A percentile compares a stretch with the other conserved stretches of the same genome.
These are phyloP conservation scores for Boletus edulis DNA, from an alignment of 768 basidiomycete species.

Conservation along the genomic window DNA sequence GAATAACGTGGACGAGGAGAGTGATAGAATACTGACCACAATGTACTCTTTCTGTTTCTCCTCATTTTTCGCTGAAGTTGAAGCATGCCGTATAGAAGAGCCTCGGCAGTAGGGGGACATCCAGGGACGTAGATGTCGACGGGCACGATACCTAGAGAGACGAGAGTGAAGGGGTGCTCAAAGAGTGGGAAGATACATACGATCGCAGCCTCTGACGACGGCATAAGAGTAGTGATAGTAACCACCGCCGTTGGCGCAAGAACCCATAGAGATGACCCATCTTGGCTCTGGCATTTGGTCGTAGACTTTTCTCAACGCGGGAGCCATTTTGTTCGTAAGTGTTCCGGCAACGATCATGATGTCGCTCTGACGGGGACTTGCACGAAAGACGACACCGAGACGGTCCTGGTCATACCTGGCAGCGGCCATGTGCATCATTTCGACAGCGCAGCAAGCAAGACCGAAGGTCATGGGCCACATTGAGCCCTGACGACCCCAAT, in stretches of 20 bases:
- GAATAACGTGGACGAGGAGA: background rate
- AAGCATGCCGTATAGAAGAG: constrained; percentile 93
- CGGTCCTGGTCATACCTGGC: constrained; percentile 98
- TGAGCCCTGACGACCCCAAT: constrained; percentile 96
- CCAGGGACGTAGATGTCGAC: constrained; percentile 99
- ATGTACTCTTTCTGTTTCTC: constrained; percentile 77
- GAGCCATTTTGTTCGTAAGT: constrained; percentile 99
- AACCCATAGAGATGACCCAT: constrained; percentile 99
- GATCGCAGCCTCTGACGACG: constrained; percentile 96
- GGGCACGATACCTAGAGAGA: constrained; percentile 81
- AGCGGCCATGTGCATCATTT: constrained; percentile 99
- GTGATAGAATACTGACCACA: constrained; percentile 57
- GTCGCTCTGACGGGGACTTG: constrained; percentile 96
- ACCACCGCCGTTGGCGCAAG: constrained; percentile 97
- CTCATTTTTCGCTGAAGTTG: constrained; percentile 97
- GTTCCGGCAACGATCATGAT: constrained; percentile 99
- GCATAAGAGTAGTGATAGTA: constrained; percentile 99
- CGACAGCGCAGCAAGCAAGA: constrained; percentile 98
- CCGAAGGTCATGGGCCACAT: constrained; percentile 99
- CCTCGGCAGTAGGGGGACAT: constrained; percentile 95
- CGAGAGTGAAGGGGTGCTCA: constrained; percentile 8
- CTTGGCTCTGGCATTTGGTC: constrained; percentile 99
- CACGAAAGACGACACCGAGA: constrained; percentile 96
- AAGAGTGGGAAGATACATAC: constrained; percentile 44
- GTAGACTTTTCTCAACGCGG: constrained; percentile 93